Evolutionary conservation across 306 rosid genomes (phyloP).

Genomic region (Malus sieversii): DNA sequence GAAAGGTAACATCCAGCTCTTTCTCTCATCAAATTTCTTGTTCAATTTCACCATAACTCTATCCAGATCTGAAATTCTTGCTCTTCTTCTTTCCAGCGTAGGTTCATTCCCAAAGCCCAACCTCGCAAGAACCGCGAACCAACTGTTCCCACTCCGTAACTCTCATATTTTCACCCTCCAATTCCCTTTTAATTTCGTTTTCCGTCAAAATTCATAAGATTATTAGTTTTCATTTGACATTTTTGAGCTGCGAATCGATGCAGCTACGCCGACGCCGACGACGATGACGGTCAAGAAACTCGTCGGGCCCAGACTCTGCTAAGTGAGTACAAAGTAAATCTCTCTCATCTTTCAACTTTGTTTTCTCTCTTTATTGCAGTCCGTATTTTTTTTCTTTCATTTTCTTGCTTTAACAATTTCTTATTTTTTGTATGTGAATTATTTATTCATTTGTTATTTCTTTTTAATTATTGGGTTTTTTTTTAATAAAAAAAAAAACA

Average conservation of each 20-base stretch:
- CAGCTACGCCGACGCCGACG: slow-evolving; percentile 40
- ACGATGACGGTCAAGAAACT: slow-evolving; percentile 20
- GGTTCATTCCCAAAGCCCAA: slow-evolving; percentile 43
- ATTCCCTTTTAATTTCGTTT: not conserved
- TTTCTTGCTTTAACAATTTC: not conserved
- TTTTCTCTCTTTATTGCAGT: not conserved
- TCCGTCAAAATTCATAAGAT: not conserved
- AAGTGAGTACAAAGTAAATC: slow-evolving; percentile 41
- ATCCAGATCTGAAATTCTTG: not conserved
- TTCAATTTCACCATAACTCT: not conserved
- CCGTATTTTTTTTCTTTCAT: not conserved
- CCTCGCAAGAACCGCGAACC: slow-evolving; percentile 26
- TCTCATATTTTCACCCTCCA: not conserved
- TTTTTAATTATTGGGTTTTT: not conserved
- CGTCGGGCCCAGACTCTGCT: slow-evolving; percentile 26
- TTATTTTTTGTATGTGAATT: not conserved
- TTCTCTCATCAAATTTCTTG: not conserved
- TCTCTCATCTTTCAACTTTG: not conserved
- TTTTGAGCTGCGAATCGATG: slow-evolving; percentile 6
- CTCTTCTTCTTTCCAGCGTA: slow-evolving; percentile 25
- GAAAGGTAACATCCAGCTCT: slow-evolving; percentile 30
- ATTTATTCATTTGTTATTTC: not conserved
- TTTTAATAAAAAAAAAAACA: not conserved
- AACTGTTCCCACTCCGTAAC: slow-evolving; percentile 26
- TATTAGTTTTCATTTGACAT: not conserved